Conservation (phyloP, 2,329 filamentous ascomycete species). For the Aspergillus clavatus region DNA sequence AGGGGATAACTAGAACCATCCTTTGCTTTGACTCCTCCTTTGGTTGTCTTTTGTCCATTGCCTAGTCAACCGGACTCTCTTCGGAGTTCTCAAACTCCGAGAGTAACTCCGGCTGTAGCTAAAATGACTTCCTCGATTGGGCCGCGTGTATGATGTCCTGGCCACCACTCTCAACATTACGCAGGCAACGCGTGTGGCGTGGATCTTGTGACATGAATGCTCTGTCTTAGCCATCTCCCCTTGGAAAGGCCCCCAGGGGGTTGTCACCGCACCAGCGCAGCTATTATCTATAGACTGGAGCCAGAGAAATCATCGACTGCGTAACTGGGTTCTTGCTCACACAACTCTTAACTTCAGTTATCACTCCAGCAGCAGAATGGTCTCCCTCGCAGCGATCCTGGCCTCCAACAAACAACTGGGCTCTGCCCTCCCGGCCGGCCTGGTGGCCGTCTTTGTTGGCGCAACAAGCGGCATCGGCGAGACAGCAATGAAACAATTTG, state of each 20-base stretch:
- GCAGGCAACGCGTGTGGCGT: neutral
- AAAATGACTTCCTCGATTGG: neutral
- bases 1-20: too few species aligned
- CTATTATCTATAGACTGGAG: neutral
- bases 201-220: neutral
- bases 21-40: too few species aligned
- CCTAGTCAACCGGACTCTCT: too few species aligned
- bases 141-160: neutral
- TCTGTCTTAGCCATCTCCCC: neutral
- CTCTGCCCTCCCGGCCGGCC: conserved; percentile 17
- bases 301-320: neutral
- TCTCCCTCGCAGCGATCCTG: conserved; percentile 29
- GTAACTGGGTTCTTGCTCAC: neutral
- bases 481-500: conserved; percentile 45
- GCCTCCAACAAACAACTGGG: conserved; percentile 30
- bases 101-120: neutral
- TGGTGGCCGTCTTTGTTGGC: conserved; percentile 47
- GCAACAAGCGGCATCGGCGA: conserved; percentile 54
- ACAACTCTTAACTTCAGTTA: neutral
- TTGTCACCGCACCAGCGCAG: neutral
- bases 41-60: too few species aligned
- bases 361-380: conserved; percentile 20
- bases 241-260: neutral
- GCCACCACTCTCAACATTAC: neutral
- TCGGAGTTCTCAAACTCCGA: too few species aligned